Conservation (phyloP, 345 rosid genomes). For the Salix koriyanagi region DNA sequence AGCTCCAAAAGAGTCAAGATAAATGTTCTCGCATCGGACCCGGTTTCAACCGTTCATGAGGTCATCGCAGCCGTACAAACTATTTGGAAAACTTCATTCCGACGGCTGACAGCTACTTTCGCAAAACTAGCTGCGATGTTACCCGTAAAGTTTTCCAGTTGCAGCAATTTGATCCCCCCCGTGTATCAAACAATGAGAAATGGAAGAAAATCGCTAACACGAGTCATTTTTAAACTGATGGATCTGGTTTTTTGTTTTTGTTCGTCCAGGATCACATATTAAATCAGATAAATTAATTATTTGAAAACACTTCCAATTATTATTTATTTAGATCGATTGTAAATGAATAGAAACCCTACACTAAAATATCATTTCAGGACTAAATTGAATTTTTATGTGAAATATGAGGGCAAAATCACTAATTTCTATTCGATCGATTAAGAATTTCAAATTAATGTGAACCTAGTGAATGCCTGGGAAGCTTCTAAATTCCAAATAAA, state of each 20-base stretch:
- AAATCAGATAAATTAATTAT: not conserved
- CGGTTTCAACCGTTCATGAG: not conserved
- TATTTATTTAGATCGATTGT: too few relatives aligned
- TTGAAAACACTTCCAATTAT: not conserved
- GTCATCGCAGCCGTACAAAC: not conserved
- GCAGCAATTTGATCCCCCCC: not conserved
- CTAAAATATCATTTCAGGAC: too few relatives aligned
- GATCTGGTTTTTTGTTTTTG: too few relatives aligned
- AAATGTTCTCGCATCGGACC: not conserved
- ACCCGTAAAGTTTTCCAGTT: not conserved
- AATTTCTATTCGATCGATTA: too few relatives aligned
- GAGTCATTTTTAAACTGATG: not conserved
- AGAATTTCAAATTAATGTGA: too few relatives aligned
- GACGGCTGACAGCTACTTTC: not conserved
- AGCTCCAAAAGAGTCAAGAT: not conserved
- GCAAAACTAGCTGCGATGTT: too few relatives aligned
- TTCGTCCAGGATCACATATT: not conserved
- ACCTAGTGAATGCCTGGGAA: too few relatives aligned
- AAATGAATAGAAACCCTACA: too few relatives aligned
- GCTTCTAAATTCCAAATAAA: not conserved
- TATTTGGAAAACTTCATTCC: too few relatives aligned
- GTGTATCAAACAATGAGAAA: not conserved
- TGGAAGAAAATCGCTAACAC: not conserved
- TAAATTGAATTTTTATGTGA: too few relatives aligned
- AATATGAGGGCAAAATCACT: too few relatives aligned